Evolutionary conservation across 2,329 filamentous ascomycete species (phyloP).

Genomic region (Aspergillaceae sp.): DNA sequence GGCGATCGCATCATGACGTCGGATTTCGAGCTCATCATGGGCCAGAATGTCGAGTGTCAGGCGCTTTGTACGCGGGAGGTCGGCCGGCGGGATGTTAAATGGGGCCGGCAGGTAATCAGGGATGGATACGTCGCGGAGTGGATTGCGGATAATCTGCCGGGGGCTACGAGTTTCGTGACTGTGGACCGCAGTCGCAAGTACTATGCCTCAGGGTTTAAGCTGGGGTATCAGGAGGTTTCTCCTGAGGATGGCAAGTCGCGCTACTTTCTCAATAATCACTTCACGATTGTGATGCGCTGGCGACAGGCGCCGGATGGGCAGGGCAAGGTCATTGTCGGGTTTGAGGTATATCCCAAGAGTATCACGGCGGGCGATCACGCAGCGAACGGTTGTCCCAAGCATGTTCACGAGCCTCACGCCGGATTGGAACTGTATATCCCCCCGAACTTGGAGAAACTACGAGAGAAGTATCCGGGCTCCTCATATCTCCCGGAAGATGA

Average conservation of each 20-base stretch:
- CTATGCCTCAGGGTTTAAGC: slow-evolving; percentile 82
- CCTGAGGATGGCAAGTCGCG: slow-evolving; percentile 51
- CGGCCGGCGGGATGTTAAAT: slow-evolving; percentile 54
- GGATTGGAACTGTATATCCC: slow-evolving; percentile 62
- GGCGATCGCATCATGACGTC: slow-evolving; percentile 79
- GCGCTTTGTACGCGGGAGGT: slow-evolving; percentile 64
- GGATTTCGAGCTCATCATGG: slow-evolving; percentile 73
- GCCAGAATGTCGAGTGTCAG: slow-evolving; percentile 62
- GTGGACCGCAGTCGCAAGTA: slow-evolving; percentile 78
- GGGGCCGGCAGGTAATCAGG: slow-evolving; percentile 62
- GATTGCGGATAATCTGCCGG: slow-evolving; percentile 87
- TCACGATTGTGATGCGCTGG: slow-evolving; percentile 74
- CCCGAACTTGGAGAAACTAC: slow-evolving; percentile 51
- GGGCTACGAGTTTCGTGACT: slow-evolving; percentile 79
- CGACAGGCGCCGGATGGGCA: slow-evolving; percentile 58
- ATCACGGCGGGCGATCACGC: slow-evolving; percentile 56
- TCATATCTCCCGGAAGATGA: slow-evolving; percentile 52
- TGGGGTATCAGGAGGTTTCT: slow-evolving; percentile 65
- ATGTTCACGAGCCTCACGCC: slow-evolving; percentile 54
- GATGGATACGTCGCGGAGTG: slow-evolving; percentile 83
- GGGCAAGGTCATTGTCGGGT: slow-evolving; percentile 74
- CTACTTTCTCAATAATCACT: slow-evolving; percentile 79
- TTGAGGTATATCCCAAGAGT: slow-evolving; percentile 85
- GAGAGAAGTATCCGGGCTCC: slow-evolving; percentile 49
- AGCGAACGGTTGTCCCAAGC: slow-evolving; percentile 57